phyloP scores from a whole-genome alignment of 768 basidiomycete species.

The Chalciporus sphaerocephalus region DNA sequence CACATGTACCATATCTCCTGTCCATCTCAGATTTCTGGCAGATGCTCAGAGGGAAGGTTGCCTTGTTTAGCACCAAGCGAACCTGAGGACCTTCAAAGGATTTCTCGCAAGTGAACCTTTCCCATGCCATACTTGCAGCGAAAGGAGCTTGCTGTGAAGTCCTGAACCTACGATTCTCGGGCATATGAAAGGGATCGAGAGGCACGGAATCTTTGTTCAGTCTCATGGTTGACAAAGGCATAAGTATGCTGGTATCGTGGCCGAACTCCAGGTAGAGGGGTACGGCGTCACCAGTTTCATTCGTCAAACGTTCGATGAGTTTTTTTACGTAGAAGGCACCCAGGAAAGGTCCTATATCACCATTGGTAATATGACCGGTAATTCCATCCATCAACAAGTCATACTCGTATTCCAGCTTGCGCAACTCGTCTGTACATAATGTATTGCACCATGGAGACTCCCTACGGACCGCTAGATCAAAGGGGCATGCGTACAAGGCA shows the following conservation, averaged over 20 bases:
- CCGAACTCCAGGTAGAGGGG: slow-evolving; percentile 40
- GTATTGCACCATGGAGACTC: slow-evolving; percentile 39
- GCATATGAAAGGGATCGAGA: slow-evolving; percentile 27
- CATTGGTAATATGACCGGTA: slow-evolving; percentile 33
- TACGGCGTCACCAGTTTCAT: slow-evolving; percentile 31
- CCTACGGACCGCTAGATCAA: slow-evolving; percentile 35
- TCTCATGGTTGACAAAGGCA: slow-evolving; percentile 36
- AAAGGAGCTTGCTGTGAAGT: slow-evolving; percentile 42
- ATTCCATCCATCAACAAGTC: slow-evolving; percentile 37
- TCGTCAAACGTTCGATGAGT: slow-evolving; percentile 38
- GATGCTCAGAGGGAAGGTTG: slow-evolving; percentile 36
- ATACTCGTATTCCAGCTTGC: slow-evolving; percentile 38
- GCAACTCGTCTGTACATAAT: slow-evolving; percentile 34
- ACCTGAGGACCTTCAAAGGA: slow-evolving; percentile 37
- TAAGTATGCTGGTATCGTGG: slow-evolving; percentile 39
- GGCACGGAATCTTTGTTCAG: slow-evolving; percentile 34
- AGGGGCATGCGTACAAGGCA: slow-evolving; percentile 41
- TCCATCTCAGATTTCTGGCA: slow-evolving; percentile 32
- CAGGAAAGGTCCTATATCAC: slow-evolving; percentile 33
- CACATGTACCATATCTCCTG: slow-evolving; percentile 34
- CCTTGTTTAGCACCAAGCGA: slow-evolving; percentile 39
- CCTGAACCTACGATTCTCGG: slow-evolving; percentile 32
- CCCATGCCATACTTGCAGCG: slow-evolving; percentile 42
- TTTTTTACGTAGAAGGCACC: slow-evolving; percentile 38
- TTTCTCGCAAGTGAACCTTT: slow-evolving; percentile 36